Conservation (phyloP, 306 rosid genomes). For the Acacia confusa region DNA sequence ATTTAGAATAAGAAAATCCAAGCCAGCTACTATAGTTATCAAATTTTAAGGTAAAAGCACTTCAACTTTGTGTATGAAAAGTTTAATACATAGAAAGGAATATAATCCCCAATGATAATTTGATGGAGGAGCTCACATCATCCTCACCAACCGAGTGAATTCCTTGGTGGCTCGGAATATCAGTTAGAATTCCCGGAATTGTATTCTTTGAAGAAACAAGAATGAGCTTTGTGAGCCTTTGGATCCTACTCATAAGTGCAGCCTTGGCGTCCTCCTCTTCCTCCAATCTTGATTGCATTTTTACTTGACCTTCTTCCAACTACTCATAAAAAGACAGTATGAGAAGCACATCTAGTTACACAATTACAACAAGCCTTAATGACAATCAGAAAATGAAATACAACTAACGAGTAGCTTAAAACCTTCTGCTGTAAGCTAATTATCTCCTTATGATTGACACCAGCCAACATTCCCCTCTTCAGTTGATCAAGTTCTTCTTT, state of each 20-base stretch:
- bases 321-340: constrained; percentile 39
- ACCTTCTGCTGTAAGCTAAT: constrained; percentile 85
- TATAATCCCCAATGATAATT: constrained; percentile 14
- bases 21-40: neutral
- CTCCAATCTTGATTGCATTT: constrained; percentile 98
- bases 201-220: constrained; percentile 95
- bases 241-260: constrained; percentile 98
- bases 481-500: constrained; percentile 94
- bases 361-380: constrained; percentile 19
- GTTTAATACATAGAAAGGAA: constrained; percentile 7
- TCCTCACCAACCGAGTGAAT: constrained; percentile 78
- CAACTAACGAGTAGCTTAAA: constrained; percentile 5
- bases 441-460: constrained; percentile 85
- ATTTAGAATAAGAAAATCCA: constrained; percentile 25
- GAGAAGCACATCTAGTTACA: constrained; percentile 23
- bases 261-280: constrained; percentile 99
- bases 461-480: constrained; percentile 73
- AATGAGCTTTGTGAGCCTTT: constrained; percentile 95
- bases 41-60: constrained; percentile 26
- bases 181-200: constrained; percentile 78
- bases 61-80: constrained; percentile 27
- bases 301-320: constrained; percentile 99
- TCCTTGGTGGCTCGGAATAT: constrained; percentile 69
- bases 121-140: constrained; percentile 68
- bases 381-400: constrained; percentile 29